Evolutionary conservation across 2,329 filamentous ascomycete genomes (phyloP), one percentile per base, ranked within the genome.

Genomic region (Knoxdaviesia proteae): DNA sequence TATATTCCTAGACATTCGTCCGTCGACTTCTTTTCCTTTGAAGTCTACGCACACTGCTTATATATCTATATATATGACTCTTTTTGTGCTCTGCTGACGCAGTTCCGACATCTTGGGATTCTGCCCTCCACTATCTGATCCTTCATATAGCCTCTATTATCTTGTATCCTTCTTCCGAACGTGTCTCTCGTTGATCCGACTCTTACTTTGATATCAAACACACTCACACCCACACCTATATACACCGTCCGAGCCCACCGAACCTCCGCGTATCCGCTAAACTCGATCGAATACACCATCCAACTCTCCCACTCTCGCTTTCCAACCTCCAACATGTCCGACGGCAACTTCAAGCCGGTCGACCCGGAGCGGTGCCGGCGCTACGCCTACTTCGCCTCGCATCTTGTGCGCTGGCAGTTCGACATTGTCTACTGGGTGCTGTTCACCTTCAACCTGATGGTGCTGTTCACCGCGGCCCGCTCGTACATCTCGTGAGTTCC

Each of bases 391-490:
- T 68, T 68, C 49, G 62, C 65, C 32, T 53, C 58, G 5, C 51
- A 61, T 45, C 52, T 68, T 46, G 56, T 55, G 7, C 50, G 60
- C 42, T 52, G 54, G 50, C 56, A 67, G 47, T 65, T 66, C 46
- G 61, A 63, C 47, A 49, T 60, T 8, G 53, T 68, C 30, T 69
- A 66, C 53, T 69, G 64, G 64, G 47, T 51, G 7, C 46, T 69
- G 41, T 69, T 68, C 48, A 48, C 59, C 30, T 50, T 57, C 11
- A 66, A 67, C 42, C 48, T 68, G 0, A 40, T 61, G 6, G 51
- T 68, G 10, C 55, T 69, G 31, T 68, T 64, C 42, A 45, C 62
- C 8, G 58, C 60, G 6, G 64, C 65, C 1, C 62, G 58, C 52
- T 51, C 54, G 7, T 64, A 61, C 39, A 61, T 51, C 35, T 56